Conservation (phyloP, 257 asterid genomes). For the Handroanthus guayacan region DNA sequence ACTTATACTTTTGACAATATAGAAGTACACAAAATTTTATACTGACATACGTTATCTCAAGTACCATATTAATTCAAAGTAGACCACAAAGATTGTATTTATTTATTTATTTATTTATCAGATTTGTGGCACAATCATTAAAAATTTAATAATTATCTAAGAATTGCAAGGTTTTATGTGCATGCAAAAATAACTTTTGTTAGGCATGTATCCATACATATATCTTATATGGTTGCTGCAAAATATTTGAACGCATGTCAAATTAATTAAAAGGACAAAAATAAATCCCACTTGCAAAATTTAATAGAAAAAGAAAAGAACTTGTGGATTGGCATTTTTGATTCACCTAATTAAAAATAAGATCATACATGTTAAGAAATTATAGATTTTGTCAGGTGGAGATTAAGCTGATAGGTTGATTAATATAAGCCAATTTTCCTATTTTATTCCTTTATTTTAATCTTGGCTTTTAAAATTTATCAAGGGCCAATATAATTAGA, state of each 20-base stretch:
- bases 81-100: neutral
- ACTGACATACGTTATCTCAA: no score
- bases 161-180: neutral
- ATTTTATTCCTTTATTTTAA: no score
- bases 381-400: neutral
- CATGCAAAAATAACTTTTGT: neutral
- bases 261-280: neutral
- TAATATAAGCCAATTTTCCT: neutral
- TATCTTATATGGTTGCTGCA: neutral
- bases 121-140: neutral
- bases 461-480: no score
- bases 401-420: neutral
- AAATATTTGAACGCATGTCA: conserved; percentile 7
- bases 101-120: neutral
- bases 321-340: conserved; percentile 2
- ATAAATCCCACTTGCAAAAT: neutral
- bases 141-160: neutral
- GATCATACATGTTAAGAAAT: neutral
- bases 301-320: neutral
- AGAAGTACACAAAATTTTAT: neutral
- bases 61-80: neutral
- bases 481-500: no score
- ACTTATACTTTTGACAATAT: no score
- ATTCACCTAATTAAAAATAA: conserved; percentile 8
- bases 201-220: conserved; percentile 17